phyloP scores from a whole-genome alignment of 352 stramenopile genomes.

The Phytophthora pini region DNA sequence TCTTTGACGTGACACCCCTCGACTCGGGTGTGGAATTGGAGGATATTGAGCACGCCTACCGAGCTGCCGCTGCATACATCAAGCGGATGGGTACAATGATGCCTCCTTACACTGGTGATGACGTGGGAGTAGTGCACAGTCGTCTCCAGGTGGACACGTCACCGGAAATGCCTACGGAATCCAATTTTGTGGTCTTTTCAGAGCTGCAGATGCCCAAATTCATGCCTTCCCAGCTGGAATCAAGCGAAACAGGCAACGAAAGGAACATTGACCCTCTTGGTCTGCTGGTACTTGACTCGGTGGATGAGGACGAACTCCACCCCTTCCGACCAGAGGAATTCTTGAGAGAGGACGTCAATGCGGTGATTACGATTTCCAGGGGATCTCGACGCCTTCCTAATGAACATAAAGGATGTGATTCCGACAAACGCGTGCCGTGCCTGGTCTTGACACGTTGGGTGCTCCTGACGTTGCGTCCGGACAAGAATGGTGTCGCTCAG shows the following conservation, averaged over 20 bases:
- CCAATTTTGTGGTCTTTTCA: constrained; percentile 44
- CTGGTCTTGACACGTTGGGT: constrained; percentile 44
- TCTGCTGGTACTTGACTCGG: constrained; percentile 37
- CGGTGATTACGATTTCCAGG: constrained; percentile 25
- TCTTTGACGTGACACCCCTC: constrained; percentile 40
- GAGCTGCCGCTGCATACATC: constrained; percentile 14
- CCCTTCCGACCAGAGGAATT: constrained; percentile 34
- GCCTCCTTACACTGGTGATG: constrained; percentile 26
- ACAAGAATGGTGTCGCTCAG: constrained; percentile 17
- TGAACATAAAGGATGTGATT: not conserved
- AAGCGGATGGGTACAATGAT: constrained; percentile 20
- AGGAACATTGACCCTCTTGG: constrained; percentile 14
- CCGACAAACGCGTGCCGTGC: constrained; percentile 20
- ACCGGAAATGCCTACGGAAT: constrained; percentile 37
- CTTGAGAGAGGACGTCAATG: constrained; percentile 37
- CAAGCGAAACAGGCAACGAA: constrained; percentile 6
- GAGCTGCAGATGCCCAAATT: constrained; percentile 25
- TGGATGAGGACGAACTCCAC: constrained; percentile 47
- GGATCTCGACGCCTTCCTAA: constrained; percentile 11
- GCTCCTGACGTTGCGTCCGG: constrained; percentile 32
- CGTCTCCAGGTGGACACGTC: constrained; percentile 32
- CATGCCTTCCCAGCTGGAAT: not conserved
- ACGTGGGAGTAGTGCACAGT: constrained; percentile 30
- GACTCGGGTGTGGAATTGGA: constrained; percentile 20
- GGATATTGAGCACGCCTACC: constrained; percentile 21